Evolutionary conservation across 2,329 filamentous ascomycete species (phyloP), one percentile per base, ranked within the genome.

Genomic region (Escovopsis weberi): DNA sequence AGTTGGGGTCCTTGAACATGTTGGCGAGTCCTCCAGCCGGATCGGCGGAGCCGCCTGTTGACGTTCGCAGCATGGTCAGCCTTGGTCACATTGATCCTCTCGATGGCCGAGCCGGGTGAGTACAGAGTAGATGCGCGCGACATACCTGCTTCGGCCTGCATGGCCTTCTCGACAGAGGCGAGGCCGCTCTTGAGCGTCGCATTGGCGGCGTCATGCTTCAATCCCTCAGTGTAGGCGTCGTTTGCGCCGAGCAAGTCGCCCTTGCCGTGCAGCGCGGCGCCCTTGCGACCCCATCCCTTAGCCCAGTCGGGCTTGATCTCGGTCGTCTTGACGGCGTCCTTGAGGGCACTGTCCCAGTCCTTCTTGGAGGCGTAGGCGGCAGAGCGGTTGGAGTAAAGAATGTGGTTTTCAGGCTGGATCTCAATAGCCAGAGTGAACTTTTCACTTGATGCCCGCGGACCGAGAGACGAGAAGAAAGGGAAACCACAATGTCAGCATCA

Each of bases 271-370:
- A 88, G 72, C 43, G 91, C 91, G 49, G 87, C 82, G 51, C 89
- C 91, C 63, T 95, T 95, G 47, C 91, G 80, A 45, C 84, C 82
- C 82, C 86, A 95, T 51, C 91, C 91, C 68, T 96, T 96, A 46
- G 86, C 80, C 91, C 91, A 98, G 70, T 96, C 91, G 11, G 89
- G 83, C 72, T 98, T 96, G 62, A 98, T 70, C 65, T 94, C 78
- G 43, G 83, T 93, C 3, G 86, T 91, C 74, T 95, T 95, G 59
- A 81, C 81, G 45, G 91, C 91, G 71, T 98, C 91, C 49, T 82
- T 73, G 26, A 96, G 69, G 18, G 91, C 91, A 52, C 82, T 75
- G 49, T 83, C 70, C 72, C 84, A 98, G 45, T 96, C 78, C 62
- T 80, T 85, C 64, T 94, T 83, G 42, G 91, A 95, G 37, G 89